Percentiles rank a stretch among this genome's conserved stretches.
These are phyloP conservation scores for Pisolithus microcarpus DNA, from an alignment of 768 basidiomycete genomes.

Conservation along the genomic window DNA sequence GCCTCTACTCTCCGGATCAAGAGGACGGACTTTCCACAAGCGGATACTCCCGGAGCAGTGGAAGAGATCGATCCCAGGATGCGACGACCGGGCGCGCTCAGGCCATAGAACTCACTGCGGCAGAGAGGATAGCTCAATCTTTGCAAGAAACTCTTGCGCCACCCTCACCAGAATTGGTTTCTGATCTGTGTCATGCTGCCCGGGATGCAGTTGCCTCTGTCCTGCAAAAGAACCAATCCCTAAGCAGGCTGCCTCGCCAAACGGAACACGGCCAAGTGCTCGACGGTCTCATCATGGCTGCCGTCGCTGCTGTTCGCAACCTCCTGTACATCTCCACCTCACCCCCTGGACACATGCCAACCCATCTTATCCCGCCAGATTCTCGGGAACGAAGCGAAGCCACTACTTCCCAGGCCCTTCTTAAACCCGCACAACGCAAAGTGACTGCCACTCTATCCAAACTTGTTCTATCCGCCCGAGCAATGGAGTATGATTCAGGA, in stretches of 20 bases:
- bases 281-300: constrained; percentile 53
- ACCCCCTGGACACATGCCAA: constrained; percentile 55
- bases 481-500: constrained; percentile 76
- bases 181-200: constrained; percentile 54
- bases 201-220: constrained; percentile 57
- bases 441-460: constrained; percentile 87
- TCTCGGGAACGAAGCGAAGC: constrained; percentile 38
- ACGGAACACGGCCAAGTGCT: constrained; percentile 51
- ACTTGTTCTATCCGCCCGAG: constrained; percentile 84
- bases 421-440: constrained; percentile 78
- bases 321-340: constrained; percentile 63
- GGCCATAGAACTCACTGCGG: constrained; percentile 48
- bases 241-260: constrained; percentile 36
- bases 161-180: constrained; percentile 48
- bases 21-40: constrained; percentile 26
- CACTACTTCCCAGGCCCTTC: constrained; percentile 45
- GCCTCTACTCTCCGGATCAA: constrained; percentile 32
- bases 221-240: constrained; percentile 48
- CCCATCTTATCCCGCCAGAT: constrained; percentile 44
- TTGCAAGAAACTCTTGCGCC: constrained; percentile 56
- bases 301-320: constrained; percentile 69
- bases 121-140: constrained; percentile 59
- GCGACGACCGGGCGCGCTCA: constrained; percentile 13
- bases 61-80: constrained; percentile 11
- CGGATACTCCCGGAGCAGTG: constrained; percentile 25